These are phyloP conservation scores for Fusarium piperis DNA, from an alignment of 2,329 filamentous ascomycete species.

Conservation along the genomic window DNA sequence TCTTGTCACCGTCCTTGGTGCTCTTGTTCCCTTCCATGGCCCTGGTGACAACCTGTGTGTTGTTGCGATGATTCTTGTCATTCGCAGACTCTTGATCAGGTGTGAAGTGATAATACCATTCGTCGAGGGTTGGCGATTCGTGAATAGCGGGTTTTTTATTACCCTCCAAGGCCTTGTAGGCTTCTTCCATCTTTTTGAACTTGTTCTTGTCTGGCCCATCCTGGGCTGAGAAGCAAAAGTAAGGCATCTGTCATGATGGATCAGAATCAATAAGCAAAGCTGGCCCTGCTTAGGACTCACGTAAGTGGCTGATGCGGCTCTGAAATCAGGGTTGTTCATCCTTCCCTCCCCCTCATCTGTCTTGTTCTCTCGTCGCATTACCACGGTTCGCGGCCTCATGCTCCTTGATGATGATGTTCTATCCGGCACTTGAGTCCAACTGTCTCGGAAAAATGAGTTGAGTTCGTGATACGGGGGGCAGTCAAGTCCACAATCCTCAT, in stretches of 20 bases:
- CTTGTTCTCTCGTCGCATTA: neutral
- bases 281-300: neutral
- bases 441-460: conserved; percentile 1
- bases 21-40: accelerated
- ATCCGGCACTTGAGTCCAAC: conserved; percentile 3
- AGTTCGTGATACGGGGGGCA: neutral
- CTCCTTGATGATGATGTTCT: neutral
- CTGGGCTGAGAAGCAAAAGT: neutral
- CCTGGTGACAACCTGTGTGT: neutral
- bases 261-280: neutral
- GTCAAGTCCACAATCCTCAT: neutral
- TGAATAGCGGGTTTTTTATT: neutral
- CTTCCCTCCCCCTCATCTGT: neutral
- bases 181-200: neutral
- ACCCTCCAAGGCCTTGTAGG: neutral
- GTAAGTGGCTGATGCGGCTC: neutral
- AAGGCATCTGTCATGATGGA: neutral
- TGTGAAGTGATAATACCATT: conserved; percentile 4
- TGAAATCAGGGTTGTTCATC: neutral
- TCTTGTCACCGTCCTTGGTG: neutral
- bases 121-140: neutral
- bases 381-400: conserved; percentile 4
- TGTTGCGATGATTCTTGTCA: neutral
- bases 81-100: accelerated
- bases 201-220: neutral